phyloP scores from a whole-genome alignment of 331 rosid species.

The Telfairia occidentalis region DNA sequence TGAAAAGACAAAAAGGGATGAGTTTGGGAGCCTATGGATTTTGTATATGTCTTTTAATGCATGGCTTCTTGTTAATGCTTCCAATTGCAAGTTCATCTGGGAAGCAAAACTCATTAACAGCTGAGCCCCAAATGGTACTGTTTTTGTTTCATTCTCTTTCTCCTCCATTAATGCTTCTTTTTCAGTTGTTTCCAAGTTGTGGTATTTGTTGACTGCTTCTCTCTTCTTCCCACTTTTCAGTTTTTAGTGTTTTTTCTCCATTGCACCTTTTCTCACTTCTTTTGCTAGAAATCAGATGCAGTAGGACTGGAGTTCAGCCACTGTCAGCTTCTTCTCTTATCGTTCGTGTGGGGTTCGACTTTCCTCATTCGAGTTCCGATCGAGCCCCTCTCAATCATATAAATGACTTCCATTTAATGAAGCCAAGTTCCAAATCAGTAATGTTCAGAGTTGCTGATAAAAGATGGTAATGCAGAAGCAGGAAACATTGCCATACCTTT shows the following conservation, averaged over 20 bases:
- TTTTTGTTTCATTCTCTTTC: neutral
- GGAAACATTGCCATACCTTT: neutral
- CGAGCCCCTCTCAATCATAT: neutral
- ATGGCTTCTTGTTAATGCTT: neutral
- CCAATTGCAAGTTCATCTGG: neutral
- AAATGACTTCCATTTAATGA: neutral
- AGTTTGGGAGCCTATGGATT: neutral
- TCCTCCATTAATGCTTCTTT: neutral
- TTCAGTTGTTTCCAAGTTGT: neutral
- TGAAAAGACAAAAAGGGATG: neutral
- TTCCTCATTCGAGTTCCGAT: neutral
- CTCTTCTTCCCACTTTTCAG: neutral
- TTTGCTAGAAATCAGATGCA: neutral
- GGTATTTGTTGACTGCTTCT: neutral
- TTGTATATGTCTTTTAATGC: neutral
- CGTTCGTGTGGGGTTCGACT: neutral
- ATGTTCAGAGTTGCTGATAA: neutral
- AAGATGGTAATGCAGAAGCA: neutral
- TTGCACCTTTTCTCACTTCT: neutral
- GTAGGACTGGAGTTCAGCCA: neutral
- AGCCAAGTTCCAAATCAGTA: neutral
- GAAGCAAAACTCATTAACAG: neutral
- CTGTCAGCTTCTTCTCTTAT: neutral
- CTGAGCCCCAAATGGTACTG: neutral
- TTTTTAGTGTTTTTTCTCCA: constrained; percentile 1